phyloP scores from a whole-genome alignment of 1,284 basidiomycete species.

The Cutaneotrichosporon sp. region DNA sequence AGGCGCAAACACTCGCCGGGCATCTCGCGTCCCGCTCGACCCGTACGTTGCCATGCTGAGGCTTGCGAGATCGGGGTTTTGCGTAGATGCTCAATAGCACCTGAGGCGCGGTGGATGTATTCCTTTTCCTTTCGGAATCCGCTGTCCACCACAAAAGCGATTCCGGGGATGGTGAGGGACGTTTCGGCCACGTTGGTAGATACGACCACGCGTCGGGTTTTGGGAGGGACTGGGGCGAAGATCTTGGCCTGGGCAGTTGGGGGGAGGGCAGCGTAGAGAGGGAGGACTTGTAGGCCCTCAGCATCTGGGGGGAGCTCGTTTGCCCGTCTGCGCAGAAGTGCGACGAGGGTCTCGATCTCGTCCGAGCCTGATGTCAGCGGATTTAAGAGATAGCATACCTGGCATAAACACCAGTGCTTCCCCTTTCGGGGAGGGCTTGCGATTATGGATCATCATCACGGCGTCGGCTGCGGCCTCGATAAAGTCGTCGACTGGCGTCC shows the following conservation, averaged over 20 bases:
- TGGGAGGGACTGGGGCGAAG: constrained; percentile 67
- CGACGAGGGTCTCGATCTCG: constrained; percentile 86
- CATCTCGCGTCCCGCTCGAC: constrained; percentile 89
- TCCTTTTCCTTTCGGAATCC: constrained; percentile 95
- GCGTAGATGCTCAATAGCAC: constrained; percentile 85
- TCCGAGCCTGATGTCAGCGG: constrained; percentile 65
- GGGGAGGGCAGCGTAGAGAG: constrained; percentile 82
- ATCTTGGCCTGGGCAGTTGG: constrained; percentile 74
- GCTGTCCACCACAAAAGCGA: constrained; percentile 92
- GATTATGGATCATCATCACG: constrained; percentile 85
- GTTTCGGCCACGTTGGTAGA: constrained; percentile 98
- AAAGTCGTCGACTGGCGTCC: constrained; percentile 75
- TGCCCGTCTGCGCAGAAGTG: constrained; percentile 66
- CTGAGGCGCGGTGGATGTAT: constrained; percentile 68
- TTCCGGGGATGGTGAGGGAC: constrained; percentile 93
- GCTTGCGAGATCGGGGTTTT: constrained; percentile 85
- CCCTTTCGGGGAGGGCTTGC: constrained; percentile 64
- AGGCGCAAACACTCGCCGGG: constrained; percentile 81
- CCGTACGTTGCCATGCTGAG: constrained; percentile 75
- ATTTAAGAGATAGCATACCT: constrained; percentile 37
- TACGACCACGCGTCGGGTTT: constrained; percentile 83
- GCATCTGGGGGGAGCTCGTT: constrained; percentile 63
- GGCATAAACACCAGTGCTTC: constrained; percentile 94
- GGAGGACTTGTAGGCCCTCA: constrained; percentile 67
- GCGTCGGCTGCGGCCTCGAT: constrained; percentile 84